Evolutionary conservation across 495 filamentous ascomycete species (phyloP).

Genomic region (Geopyxis carbonaria): DNA sequence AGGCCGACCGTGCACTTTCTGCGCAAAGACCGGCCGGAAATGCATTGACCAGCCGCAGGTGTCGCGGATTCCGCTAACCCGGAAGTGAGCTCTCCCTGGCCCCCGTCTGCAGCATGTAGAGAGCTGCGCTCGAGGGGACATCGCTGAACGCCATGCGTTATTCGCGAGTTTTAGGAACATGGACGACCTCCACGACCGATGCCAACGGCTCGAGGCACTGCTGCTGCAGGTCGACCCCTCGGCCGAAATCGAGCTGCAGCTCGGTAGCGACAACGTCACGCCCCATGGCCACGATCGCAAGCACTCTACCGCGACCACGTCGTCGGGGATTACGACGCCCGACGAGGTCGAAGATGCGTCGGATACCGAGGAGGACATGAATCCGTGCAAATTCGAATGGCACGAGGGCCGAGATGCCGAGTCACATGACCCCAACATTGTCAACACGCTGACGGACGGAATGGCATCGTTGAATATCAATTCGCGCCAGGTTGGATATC

Average conservation of each 20-base stretch:
- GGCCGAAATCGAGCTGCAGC: conserved; percentile 21
- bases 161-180: conserved; percentile 18
- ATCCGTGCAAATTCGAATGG: conserved; percentile 24
- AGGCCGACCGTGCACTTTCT: conserved; percentile 24
- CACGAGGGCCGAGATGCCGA: no score
- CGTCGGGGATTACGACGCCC: conserved; percentile 5
- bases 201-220: conserved; percentile 21
- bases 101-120: not conserved
- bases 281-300: conserved; percentile 9
- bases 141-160: not conserved
- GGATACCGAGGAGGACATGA: conserved; percentile 13
- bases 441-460: conserved; percentile 18
- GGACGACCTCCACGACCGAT: conserved; percentile 24
- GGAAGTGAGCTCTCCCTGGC: conserved; percentile 18
- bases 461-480: conserved; percentile 26
- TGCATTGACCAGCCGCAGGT: conserved; percentile 24
- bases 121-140: not conserved
- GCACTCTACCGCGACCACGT: conserved; percentile 2
- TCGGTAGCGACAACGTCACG: conserved; percentile 10
- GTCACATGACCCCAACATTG: conserved; percentile 6
- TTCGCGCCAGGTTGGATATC: conserved; percentile 23
- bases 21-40: conserved; percentile 16
- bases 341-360: conserved; percentile 9
- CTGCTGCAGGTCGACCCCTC: conserved; percentile 24
- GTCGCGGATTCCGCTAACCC: conserved; percentile 25